Evolutionary conservation across 208 protist species (phyloP).

Genomic region (Sergeia podlipaevii): DNA sequence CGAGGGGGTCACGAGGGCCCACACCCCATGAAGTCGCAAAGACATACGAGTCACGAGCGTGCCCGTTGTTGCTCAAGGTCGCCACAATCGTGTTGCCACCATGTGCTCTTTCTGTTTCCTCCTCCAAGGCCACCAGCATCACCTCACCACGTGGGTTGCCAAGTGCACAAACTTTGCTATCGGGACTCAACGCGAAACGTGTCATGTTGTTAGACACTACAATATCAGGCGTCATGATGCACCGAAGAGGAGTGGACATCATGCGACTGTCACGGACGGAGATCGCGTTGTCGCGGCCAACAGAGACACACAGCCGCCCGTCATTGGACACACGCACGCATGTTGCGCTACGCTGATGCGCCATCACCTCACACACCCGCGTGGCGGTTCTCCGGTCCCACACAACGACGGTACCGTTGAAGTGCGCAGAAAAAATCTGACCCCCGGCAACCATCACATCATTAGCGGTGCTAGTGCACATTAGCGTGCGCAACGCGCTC

Average conservation of each 20-base stretch:
- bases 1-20: background rate
- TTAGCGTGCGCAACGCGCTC: slow-evolving; percentile 35
- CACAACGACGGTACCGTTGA: slow-evolving; percentile 56
- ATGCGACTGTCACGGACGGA: slow-evolving; percentile 61
- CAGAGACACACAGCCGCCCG: slow-evolving; percentile 44
- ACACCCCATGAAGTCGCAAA: background rate
- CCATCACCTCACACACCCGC: slow-evolving; percentile 21
- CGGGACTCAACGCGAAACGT: slow-evolving; percentile 38
- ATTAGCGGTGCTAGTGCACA: slow-evolving; percentile 60
- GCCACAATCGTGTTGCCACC: slow-evolving; percentile 10
- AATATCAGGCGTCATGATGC: slow-evolving; percentile 24
- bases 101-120: background rate
- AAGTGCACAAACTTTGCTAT: slow-evolving; percentile 38
- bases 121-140: slow-evolving; percentile 10
- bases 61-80: background rate
- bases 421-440: slow-evolving; percentile 60
- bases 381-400: slow-evolving; percentile 51
- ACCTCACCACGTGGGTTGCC: slow-evolving; percentile 27
- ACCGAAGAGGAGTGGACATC: slow-evolving; percentile 28
- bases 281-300: slow-evolving; percentile 53
- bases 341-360: slow-evolving; percentile 45
- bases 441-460: slow-evolving; percentile 48
- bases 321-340: slow-evolving; percentile 45
- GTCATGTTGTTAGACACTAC: slow-evolving; percentile 48
- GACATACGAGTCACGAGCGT: background rate